These are phyloP conservation scores for Iberis pinnata DNA, from an alignment of 345 rosid species.

Conservation along the genomic window DNA sequence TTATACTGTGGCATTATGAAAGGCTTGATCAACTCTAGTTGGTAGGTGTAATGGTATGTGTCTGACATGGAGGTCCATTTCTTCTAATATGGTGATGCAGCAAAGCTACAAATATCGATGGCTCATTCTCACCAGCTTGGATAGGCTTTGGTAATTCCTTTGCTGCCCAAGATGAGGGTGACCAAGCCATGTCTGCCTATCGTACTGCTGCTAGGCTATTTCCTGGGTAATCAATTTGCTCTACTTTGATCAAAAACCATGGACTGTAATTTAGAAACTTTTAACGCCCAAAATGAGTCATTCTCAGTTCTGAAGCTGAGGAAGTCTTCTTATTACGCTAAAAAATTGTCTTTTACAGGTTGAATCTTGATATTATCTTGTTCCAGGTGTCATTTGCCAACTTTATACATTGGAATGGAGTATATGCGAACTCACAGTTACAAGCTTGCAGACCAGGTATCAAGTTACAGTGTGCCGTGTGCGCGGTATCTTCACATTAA, in stretches of 20 bases:
- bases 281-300: slow-evolving; percentile 10
- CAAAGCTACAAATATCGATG: slow-evolving; percentile 81
- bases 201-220: slow-evolving; percentile 90
- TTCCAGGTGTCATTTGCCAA: slow-evolving; percentile 98
- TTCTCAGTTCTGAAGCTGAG: slow-evolving; percentile 16
- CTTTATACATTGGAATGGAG: slow-evolving; percentile 95
- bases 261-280: slow-evolving; percentile 4
- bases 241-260: slow-evolving; percentile 2
- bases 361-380: slow-evolving; percentile 68
- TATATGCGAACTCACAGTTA: slow-evolving; percentile 95
- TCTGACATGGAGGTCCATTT: slow-evolving; percentile 17
- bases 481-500: background rate
- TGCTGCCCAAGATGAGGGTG: slow-evolving; percentile 90
- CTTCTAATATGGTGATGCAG: slow-evolving; percentile 35
- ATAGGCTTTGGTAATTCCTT: slow-evolving; percentile 87
- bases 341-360: slow-evolving; percentile 54
- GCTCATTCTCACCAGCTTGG: slow-evolving; percentile 87
- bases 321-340: slow-evolving; percentile 45
- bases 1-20: slow-evolving; percentile 1
- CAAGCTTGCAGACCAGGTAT: slow-evolving; percentile 98
- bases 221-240: slow-evolving; percentile 64
- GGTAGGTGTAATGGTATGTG: background rate
- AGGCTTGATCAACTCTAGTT: slow-evolving; percentile 8
- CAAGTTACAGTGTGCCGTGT: slow-evolving; percentile 9
- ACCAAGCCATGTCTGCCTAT: slow-evolving; percentile 95